Percentiles rank a stretch among this genome's conserved stretches.
These are phyloP conservation scores for Fusarium udum DNA, from an alignment of 2,329 filamentous ascomycete species.

Conservation along the genomic window DNA sequence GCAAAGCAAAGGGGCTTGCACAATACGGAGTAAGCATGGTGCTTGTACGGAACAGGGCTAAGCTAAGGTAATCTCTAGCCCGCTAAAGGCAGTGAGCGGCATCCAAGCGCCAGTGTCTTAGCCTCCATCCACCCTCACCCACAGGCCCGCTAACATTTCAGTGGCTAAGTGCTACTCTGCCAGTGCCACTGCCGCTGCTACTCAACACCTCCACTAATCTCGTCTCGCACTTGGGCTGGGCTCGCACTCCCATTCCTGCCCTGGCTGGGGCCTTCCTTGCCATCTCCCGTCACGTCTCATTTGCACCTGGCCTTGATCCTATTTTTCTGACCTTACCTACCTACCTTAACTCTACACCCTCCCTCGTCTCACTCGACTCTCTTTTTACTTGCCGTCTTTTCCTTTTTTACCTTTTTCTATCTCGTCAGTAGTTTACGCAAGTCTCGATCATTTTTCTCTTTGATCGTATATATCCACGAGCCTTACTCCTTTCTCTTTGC, in stretches of 20 bases:
- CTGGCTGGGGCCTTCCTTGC: constrained; percentile 18
- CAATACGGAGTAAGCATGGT: constrained; percentile 25
- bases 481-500: constrained; percentile 38
- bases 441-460: constrained; percentile 9
- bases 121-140: constrained; percentile 5
- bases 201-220: constrained; percentile 4
- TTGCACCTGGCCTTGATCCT: constrained; percentile 4
- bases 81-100: constrained; percentile 34
- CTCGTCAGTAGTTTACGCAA: neutral
- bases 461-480: constrained; percentile 7
- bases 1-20: constrained; percentile 12
- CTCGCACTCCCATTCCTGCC: constrained; percentile 31
- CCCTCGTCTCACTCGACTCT: neutral
- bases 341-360: constrained; percentile 11
- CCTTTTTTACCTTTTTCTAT: constrained; percentile 13
- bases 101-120: constrained; percentile 22
- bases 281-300: constrained; percentile 26
- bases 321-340: constrained; percentile 12
- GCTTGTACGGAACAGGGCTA: constrained; percentile 25
- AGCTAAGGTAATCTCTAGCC: constrained; percentile 20
- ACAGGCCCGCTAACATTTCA: constrained; percentile 24
- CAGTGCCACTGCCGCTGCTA: constrained; percentile 16
- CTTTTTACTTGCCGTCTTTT: constrained; percentile 16
- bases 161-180: constrained; percentile 25
- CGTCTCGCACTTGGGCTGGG: constrained; percentile 25